phyloP scores from a whole-genome alignment of 2,329 filamentous ascomycete genomes.

The Tolypocladium capitatum region DNA sequence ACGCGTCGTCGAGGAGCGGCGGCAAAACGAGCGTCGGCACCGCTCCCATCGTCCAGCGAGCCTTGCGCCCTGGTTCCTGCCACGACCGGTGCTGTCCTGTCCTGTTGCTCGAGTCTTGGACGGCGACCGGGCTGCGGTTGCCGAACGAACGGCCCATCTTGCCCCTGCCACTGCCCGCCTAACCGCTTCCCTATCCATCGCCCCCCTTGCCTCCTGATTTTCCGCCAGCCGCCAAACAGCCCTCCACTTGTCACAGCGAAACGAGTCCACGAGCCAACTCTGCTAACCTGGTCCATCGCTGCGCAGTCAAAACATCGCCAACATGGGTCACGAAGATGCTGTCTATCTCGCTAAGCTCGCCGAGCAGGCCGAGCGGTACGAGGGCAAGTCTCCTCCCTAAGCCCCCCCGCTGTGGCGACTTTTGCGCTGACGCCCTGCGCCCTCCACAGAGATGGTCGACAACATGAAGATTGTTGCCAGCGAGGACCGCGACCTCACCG shows the following conservation, averaged over 20 bases:
- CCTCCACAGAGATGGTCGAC: conserved; percentile 81
- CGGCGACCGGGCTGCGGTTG: neutral
- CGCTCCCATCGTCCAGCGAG: neutral
- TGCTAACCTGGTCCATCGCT: neutral
- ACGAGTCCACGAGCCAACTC: neutral
- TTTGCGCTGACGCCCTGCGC: conserved; percentile 12
- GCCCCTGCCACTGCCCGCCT: neutral
- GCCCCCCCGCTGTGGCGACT: neutral
- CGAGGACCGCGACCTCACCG: conserved; percentile 68
- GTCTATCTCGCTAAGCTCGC: conserved; percentile 99
- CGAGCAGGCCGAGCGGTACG: conserved; percentile 99
- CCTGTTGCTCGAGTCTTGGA: neutral
- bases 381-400: conserved; percentile 52
- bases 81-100: neutral
- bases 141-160: neutral
- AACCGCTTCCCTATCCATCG: neutral
- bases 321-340: conserved; percentile 98
- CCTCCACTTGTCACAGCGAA: neutral
- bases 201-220: neutral
- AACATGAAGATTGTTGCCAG: conserved; percentile 99
- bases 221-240: neutral
- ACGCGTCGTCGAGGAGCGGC: neutral
- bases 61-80: neutral
- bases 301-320: conserved; percentile 23
- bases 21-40: neutral